Base-by-base conservation (phyloP, 371 early-diverging fungal genomes). In the Mucor saturninus region DNA sequence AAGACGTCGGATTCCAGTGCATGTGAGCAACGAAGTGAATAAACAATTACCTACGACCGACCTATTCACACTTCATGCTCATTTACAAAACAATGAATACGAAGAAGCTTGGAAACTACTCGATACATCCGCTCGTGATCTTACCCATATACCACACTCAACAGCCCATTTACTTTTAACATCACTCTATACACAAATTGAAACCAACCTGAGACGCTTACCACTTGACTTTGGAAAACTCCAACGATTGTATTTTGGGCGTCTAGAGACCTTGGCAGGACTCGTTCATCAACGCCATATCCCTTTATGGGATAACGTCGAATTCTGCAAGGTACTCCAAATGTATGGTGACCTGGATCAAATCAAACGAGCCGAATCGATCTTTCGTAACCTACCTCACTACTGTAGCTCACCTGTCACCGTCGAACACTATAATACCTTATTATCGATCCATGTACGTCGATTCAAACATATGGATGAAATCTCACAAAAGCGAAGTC, bases 381-480 rank as follows among this genome's bases (percentile, higher is more conserved):
- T 75, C 13, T 72, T 75, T 57, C 59, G 73, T 13, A 65, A 67
- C 29, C 43, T 71, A 45, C 15, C 61, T 2, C 39, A 46, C 5
- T 72, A 74, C 43, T 72, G 71, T 37, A 15, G 46, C 30, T 15
- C 62, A 11, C 46, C 57, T 28, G 48, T 59, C 3, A 67, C 60
- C 4, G 21, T 60, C 4, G 57, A 64, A 7, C 62, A 68, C 4
- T 78, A 67, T 53, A 78, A 78, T 42, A 57, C 62, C 8, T 28
- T 78, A 28, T 61, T 75, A 45, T 67, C 73, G 2, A 65, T 67
- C 1, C 71, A 78, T 61, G 61, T 78, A 2, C 66, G 68, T 31
- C 66, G 62, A 28, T 68, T 73, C 28, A 65, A 62, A 40, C 30
- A 54, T 38, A 40, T 65, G 6, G 71, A 73, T 37, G 59, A 65